Evolutionary conservation across 495 filamentous ascomycete genomes (phyloP).

Genomic region (Penicillium flavigenum): DNA sequence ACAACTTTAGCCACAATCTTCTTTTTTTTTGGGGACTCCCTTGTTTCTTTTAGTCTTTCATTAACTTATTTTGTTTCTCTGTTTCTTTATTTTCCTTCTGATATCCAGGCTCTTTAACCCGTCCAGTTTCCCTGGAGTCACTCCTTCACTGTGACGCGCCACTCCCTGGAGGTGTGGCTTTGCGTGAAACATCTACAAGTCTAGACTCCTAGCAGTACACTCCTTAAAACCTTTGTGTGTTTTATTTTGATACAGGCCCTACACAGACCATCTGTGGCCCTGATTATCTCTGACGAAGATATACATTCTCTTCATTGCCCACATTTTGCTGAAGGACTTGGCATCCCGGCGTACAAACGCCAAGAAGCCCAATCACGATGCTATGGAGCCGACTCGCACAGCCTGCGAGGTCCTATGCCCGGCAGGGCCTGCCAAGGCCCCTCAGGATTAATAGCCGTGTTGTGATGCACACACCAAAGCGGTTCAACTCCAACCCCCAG

Average conservation of each 20-base stretch:
- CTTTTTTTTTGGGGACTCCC: conserved; percentile 2
- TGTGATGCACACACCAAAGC: conserved; percentile 17
- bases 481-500: conserved; percentile 35
- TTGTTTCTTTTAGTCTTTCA: conserved; percentile 17
- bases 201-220: conserved; percentile 10
- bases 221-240: conserved; percentile 9
- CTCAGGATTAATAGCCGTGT: conserved; percentile 9
- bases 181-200: background rate
- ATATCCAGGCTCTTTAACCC: background rate
- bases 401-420: conserved; percentile 24
- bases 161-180: conserved; percentile 26
- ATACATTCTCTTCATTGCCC: background rate
- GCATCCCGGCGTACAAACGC: background rate
- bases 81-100: conserved; percentile 5
- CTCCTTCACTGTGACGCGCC: conserved; percentile 5
- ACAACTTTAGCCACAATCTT: conserved; percentile 29
- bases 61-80: conserved; percentile 16
- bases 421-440: conserved; percentile 22
- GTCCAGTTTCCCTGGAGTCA: conserved; percentile 8
- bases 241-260: background rate
- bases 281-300: background rate
- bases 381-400: conserved; percentile 25
- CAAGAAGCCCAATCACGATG: conserved; percentile 21
- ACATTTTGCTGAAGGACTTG: conserved; percentile 3
- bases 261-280: background rate